A percentile compares a stretch with the other conserved stretches of the same genome.
Evolutionary conservation across 495 filamentous ascomycete species (phyloP).

Genomic region (Neurospora tetraspora): DNA sequence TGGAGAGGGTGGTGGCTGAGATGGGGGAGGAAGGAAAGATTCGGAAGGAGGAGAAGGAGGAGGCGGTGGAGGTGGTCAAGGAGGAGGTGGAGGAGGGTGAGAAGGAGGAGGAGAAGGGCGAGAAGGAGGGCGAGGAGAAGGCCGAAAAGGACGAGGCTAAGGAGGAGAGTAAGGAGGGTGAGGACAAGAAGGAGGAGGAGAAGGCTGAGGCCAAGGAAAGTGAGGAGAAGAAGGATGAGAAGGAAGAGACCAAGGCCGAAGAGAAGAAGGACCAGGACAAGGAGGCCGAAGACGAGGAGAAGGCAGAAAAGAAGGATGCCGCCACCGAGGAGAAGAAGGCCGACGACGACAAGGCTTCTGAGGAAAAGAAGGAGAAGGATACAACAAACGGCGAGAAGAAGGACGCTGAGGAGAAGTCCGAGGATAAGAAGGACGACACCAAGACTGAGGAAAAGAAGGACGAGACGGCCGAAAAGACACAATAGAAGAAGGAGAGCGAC

Average conservation of each 20-base stretch:
- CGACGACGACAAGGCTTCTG: neutral
- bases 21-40: conserved; percentile 17
- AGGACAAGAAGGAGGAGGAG: neutral
- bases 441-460: neutral
- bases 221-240: conserved; percentile 33
- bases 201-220: neutral
- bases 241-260: conserved; percentile 35
- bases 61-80: neutral
- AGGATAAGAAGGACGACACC: neutral
- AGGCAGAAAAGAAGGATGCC: conserved; percentile 3
- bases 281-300: neutral
- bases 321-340: conserved; percentile 10
- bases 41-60: neutral
- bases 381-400: neutral
- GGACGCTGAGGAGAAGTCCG: neutral
- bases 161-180: neutral
- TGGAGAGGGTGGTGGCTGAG: conserved; percentile 39
- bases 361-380: conserved; percentile 1
- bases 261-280: conserved; percentile 14
- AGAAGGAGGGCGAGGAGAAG: conserved; percentile 1
- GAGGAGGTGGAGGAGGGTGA: neutral
- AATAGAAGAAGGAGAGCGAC: neutral
- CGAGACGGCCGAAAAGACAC: neutral
- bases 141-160: neutral
- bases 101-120: conserved; percentile 8